These are phyloP conservation scores for Umbelopsis vinacea DNA, from an alignment of 192 early-diverging fungal species.

Conservation along the genomic window DNA sequence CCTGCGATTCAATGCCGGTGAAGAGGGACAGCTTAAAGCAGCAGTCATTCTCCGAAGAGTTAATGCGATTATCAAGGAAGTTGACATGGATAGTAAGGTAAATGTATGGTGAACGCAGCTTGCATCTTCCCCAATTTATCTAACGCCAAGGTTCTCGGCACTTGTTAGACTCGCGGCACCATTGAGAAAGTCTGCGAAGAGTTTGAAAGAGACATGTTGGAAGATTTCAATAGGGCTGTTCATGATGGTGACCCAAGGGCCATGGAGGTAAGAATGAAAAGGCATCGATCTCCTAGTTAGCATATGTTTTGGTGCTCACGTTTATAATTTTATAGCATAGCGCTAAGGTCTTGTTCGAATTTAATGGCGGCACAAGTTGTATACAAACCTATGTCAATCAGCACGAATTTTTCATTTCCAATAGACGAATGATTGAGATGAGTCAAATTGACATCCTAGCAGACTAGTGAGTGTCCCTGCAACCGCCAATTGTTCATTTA, in stretches of 20 bases:
- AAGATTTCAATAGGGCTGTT: conserved; percentile 88
- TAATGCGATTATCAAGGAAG: conserved; percentile 83
- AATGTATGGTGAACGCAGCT: conserved; percentile 4
- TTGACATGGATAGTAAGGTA: conserved; percentile 69
- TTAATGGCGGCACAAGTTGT: conserved; percentile 95
- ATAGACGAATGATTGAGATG: conserved; percentile 67
- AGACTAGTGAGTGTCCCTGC: conserved; percentile 35
- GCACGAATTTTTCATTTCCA: conserved; percentile 93
- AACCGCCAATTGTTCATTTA: neutral
- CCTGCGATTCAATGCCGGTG: conserved; percentile 68
- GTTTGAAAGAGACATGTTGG: conserved; percentile 88
- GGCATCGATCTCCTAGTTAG: neutral
- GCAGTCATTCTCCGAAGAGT: conserved; percentile 85
- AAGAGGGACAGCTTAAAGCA: conserved; percentile 88
- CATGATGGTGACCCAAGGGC: conserved; percentile 67
- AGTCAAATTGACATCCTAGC: conserved; percentile 40
- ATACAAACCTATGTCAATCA: conserved; percentile 96
- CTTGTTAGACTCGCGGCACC: conserved; percentile 69
- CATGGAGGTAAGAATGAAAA: conserved; percentile 72
- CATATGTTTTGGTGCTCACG: neutral
- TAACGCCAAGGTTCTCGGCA: conserved; percentile 1
- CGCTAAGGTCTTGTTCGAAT: conserved; percentile 87
- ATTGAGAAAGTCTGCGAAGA: conserved; percentile 95
- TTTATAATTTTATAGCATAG: conserved; percentile 63
- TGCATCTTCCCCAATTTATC: too few species aligned